phyloP scores from a whole-genome alignment of 2,329 filamentous ascomycete genomes.

The Pestalotiopsis fici region DNA sequence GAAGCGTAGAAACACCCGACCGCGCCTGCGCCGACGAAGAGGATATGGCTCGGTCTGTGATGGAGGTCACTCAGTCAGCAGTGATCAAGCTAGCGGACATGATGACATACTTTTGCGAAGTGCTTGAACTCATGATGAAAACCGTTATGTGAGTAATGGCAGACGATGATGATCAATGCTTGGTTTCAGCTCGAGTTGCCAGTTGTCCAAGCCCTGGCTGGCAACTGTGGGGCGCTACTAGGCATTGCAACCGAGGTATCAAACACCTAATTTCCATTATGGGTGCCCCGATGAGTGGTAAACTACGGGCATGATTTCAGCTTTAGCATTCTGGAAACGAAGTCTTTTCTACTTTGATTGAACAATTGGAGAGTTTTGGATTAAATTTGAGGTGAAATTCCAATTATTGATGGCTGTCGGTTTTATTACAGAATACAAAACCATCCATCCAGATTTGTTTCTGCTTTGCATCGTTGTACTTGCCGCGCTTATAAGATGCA shows the following conservation, averaged over 20 bases:
- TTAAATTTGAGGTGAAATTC: no score
- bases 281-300: no score
- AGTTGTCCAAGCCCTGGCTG: not conserved
- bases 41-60: slow-evolving; percentile 52
- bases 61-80: not conserved
- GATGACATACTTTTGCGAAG: not conserved
- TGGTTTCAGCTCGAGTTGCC: not conserved
- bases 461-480: no score
- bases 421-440: no score
- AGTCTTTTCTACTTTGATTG: no score
- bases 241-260: not conserved
- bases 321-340: no score
- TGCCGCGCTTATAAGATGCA: no score
- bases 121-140: not conserved
- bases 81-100: not conserved
- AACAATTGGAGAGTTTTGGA: no score
- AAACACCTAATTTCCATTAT: not conserved
- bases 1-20: slow-evolving; percentile 75
- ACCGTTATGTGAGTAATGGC: not conserved
- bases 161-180: not conserved
- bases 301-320: no score
- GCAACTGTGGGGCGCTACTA: not conserved
- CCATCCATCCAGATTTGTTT: no score
- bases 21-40: slow-evolving; percentile 71
- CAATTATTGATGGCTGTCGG: no score